A percentile compares a stretch with the other conserved stretches of the same genome.
Conservation (phyloP, 2,329 filamentous ascomycete species). For the Didymella lethalis region DNA sequence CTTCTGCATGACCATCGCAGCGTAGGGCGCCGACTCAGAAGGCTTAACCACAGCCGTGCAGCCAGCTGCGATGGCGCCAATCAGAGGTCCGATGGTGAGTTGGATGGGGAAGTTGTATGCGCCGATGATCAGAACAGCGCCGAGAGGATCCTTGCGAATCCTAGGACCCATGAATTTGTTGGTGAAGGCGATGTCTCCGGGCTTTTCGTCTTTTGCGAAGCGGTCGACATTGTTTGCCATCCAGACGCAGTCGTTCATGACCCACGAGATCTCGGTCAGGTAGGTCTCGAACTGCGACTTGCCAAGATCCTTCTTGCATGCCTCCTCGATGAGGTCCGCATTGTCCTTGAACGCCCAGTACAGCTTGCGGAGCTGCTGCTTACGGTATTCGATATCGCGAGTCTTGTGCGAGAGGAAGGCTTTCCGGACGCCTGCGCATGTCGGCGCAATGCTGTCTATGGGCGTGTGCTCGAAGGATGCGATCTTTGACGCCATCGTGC, state of each 20-base stretch:
- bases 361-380: constrained; percentile 87
- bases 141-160: constrained; percentile 87
- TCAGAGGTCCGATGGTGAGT: constrained; percentile 77
- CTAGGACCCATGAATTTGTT: constrained; percentile 75
- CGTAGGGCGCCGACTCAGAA: constrained; percentile 79
- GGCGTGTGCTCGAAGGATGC: constrained; percentile 49
- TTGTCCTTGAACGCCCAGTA: constrained; percentile 93
- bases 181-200: constrained; percentile 72
- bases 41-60: constrained; percentile 93
- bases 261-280: constrained; percentile 78
- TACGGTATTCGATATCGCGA: constrained; percentile 80
- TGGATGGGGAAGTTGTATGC: constrained; percentile 95
- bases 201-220: constrained; percentile 83
- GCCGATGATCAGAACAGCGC: constrained; percentile 83
- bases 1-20: constrained; percentile 80
- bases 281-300: constrained; percentile 79
- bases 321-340: constrained; percentile 74
- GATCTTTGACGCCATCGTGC: constrained; percentile 29
- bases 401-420: constrained; percentile 84
- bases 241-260: constrained; percentile 82
- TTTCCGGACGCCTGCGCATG: constrained; percentile 63
- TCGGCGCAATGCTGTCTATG: constrained; percentile 45
- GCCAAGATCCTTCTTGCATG: constrained; percentile 77
- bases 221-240: constrained; percentile 78
- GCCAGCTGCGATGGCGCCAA: constrained; percentile 91